A percentile compares a stretch with the other conserved stretches of the same genome.
Conservation (phyloP, 2,329 filamentous ascomycete species). For the Coniochaeta prunicola region DNA sequence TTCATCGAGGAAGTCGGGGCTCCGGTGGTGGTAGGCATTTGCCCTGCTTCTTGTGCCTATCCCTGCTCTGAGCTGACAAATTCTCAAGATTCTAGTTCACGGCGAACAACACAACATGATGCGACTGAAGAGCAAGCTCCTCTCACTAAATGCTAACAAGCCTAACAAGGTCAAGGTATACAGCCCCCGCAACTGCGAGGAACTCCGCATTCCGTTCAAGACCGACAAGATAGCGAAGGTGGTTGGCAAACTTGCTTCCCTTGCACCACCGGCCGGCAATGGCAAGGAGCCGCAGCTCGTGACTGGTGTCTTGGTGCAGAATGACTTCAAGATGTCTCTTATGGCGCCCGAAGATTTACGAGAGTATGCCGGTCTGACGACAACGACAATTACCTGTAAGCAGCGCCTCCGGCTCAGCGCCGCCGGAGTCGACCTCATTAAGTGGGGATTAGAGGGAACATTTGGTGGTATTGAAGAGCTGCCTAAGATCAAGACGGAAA, state of each 20-base stretch:
- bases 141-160: constrained; percentile 84
- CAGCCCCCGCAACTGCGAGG: constrained; percentile 90
- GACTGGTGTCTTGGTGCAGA: constrained; percentile 88
- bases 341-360: constrained; percentile 96
- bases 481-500: constrained; percentile 41
- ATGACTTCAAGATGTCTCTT: constrained; percentile 92
- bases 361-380: constrained; percentile 95
- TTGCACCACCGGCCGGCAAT: constrained; percentile 54
- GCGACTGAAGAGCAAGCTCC: constrained; percentile 85
- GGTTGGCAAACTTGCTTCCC: constrained; percentile 83
- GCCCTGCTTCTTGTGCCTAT: not conserved
- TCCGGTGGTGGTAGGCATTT: constrained; percentile 74
- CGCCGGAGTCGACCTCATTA: constrained; percentile 83
- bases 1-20: constrained; percentile 94
- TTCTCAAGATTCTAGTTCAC: constrained; percentile 79
- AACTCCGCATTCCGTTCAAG: constrained; percentile 89
- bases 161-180: constrained; percentile 81
- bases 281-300: constrained; percentile 49
- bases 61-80: not conserved
- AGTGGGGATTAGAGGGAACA: constrained; percentile 89
- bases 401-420: constrained; percentile 83
- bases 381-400: constrained; percentile 87
- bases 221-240: constrained; percentile 95
- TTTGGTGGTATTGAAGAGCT: constrained; percentile 79
- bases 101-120: constrained; percentile 99